phyloP scores from a whole-genome alignment of 192 early-diverging fungal species.

The Podochytrium sp. region DNA sequence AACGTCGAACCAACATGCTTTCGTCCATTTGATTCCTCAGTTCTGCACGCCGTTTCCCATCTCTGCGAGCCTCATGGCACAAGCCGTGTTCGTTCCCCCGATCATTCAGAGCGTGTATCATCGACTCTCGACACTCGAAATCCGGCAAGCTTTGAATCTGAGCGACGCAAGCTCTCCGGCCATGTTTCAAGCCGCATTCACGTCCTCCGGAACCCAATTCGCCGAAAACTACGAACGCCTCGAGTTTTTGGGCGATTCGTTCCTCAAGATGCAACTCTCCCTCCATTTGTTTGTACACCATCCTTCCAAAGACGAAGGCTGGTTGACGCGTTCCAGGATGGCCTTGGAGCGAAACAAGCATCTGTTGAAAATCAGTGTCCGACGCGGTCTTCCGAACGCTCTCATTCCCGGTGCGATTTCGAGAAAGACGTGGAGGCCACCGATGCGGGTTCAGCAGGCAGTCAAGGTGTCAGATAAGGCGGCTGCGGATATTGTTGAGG shows the following conservation, averaged over 20 bases:
- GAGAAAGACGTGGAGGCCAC: constrained; percentile 29
- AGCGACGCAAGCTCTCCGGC: not conserved
- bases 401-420: not conserved
- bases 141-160: constrained; percentile 32
- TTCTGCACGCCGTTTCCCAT: constrained; percentile 42
- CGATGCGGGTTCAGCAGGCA: not conserved
- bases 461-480: constrained; percentile 75
- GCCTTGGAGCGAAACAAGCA: constrained; percentile 36
- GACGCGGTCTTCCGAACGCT: constrained; percentile 46
- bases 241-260: constrained; percentile 88
- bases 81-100: constrained; percentile 36
- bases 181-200: constrained; percentile 63
- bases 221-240: constrained; percentile 84
- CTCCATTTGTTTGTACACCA: constrained; percentile 77
- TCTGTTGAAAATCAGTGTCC: constrained; percentile 30
- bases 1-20: not conserved
- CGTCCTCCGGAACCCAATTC: constrained; percentile 68
- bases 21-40: constrained; percentile 43
- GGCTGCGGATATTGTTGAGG: constrained; percentile 85
- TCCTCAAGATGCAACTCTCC: constrained; percentile 77
- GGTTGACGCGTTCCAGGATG: constrained; percentile 10
- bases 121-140: constrained; percentile 37
- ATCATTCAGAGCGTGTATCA: constrained; percentile 42
- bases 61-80: constrained; percentile 24
- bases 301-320: constrained; percentile 45